phyloP scores from a whole-genome alignment of 805 yeast genomes.

The Pichia nakasei region DNA sequence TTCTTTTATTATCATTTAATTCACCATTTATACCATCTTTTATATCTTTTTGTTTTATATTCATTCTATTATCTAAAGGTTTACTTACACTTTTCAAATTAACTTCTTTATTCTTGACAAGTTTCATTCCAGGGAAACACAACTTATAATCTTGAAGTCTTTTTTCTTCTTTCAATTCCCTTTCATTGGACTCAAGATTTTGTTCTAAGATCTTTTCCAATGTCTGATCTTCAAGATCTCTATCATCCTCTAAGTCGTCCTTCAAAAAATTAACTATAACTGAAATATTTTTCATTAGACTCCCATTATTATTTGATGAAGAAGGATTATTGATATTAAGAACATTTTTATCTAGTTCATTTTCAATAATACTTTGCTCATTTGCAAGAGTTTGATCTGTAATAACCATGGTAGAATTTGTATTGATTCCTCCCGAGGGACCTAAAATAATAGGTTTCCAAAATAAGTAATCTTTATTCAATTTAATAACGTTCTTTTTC shows the following conservation, averaged over 20 bases:
- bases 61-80: neutral
- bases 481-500: conserved; percentile 38
- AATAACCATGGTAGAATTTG: conserved; percentile 38
- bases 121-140: conserved; percentile 22
- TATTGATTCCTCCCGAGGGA: conserved; percentile 77
- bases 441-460: conserved; percentile 86
- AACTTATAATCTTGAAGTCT: neutral
- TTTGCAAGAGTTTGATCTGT: conserved; percentile 17
- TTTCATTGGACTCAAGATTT: conserved; percentile 10
- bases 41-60: conserved; percentile 8
- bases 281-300: conserved; percentile 41
- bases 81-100: neutral
- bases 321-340: no score
- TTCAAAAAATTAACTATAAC: conserved; percentile 50
- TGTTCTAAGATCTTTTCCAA: conserved; percentile 34
- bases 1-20: no score
- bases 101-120: neutral
- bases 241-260: conserved; percentile 60
- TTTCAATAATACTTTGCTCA: no score
- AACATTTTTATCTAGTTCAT: neutral
- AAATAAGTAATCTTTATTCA: conserved; percentile 47
- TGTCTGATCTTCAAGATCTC: conserved; percentile 50
- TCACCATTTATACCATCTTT: neutral
- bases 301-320: conserved; percentile 20
- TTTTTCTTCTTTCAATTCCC: neutral